Conservation (phyloP, 352 stramenopile species). For the Elongisporangium anandrum region DNA sequence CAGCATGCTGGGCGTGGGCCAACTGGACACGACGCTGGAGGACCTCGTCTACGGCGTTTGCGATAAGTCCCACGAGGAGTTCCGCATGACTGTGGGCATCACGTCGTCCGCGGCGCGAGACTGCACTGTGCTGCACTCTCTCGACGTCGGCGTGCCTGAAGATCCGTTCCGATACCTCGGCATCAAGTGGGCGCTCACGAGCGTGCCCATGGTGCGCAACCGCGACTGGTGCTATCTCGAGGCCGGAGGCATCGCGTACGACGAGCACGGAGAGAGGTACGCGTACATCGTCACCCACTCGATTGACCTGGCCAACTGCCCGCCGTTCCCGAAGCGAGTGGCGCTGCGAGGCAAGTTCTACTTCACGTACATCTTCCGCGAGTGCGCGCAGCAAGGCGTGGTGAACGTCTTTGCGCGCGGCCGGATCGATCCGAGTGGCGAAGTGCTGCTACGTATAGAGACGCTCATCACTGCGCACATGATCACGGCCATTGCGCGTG, state of each 20-base stretch:
- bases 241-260: slow-evolving; percentile 27
- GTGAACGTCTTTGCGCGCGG: slow-evolving; percentile 34
- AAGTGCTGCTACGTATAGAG: neutral
- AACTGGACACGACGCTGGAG: slow-evolving; percentile 27
- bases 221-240: slow-evolving; percentile 40
- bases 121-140: slow-evolving; percentile 32
- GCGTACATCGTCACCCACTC: slow-evolving; percentile 42
- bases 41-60: slow-evolving; percentile 39
- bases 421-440: slow-evolving; percentile 36
- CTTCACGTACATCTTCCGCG: slow-evolving; percentile 30
- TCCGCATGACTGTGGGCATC: slow-evolving; percentile 32
- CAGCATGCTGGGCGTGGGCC: slow-evolving; percentile 32
- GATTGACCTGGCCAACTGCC: slow-evolving; percentile 27
- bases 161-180: slow-evolving; percentile 41
- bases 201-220: slow-evolving; percentile 18
- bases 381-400: slow-evolving; percentile 14
- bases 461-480: neutral
- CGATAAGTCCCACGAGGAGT: slow-evolving; percentile 24
- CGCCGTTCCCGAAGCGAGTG: slow-evolving; percentile 23
- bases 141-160: slow-evolving; percentile 17
- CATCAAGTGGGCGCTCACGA: slow-evolving; percentile 40
- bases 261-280: slow-evolving; percentile 21
- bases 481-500: neutral
- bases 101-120: slow-evolving; percentile 24
- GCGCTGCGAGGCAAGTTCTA: slow-evolving; percentile 28